Evolutionary conservation across 352 stramenopile species (phyloP).

Genomic region (Phytophthora sansomeana): DNA sequence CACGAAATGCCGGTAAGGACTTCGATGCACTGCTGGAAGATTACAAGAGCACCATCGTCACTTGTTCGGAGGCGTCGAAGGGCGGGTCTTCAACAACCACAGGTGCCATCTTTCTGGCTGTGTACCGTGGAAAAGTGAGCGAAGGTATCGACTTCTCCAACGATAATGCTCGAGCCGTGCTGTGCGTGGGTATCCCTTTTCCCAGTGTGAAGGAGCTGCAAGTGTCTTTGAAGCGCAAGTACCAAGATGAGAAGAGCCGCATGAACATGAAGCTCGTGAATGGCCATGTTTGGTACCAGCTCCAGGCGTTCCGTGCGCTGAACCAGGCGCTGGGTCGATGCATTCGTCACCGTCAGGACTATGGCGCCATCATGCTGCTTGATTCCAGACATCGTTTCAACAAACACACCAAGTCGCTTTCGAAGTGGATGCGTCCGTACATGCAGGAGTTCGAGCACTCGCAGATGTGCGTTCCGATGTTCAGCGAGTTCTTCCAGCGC

Average conservation of each 20-base stretch:
- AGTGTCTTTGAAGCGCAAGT: conserved; percentile 80
- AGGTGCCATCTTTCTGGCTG: conserved; percentile 96
- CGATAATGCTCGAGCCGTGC: conserved; percentile 95
- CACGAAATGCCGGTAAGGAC: conserved; percentile 78
- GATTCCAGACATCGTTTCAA: conserved; percentile 86
- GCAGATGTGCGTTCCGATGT: conserved; percentile 66
- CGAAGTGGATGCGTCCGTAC: conserved; percentile 79
- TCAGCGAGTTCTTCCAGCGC: conserved; percentile 70
- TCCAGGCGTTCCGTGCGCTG: conserved; percentile 97
- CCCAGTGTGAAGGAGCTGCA: conserved; percentile 95
- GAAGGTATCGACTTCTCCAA: conserved; percentile 99
- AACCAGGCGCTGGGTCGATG: conserved; percentile 99
- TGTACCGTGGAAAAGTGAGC: conserved; percentile 98
- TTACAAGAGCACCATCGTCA: conserved; percentile 59
- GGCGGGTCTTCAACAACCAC: conserved; percentile 29
- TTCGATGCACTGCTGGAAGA: conserved; percentile 83
- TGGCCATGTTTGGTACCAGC: conserved; percentile 95
- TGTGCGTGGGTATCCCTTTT: conserved; percentile 99
- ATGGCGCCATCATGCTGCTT: conserved; percentile 96
- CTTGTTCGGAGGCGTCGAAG: conserved; percentile 9
- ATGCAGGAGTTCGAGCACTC: conserved; percentile 76
- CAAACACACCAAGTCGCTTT: conserved; percentile 59
- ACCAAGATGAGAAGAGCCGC: conserved; percentile 80
- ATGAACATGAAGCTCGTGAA: conserved; percentile 74
- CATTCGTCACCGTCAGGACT: conserved; percentile 98